Evolutionary conservation across 768 basidiomycete genomes (phyloP), one percentile per base, ranked within the genome.

Genomic region (Kwoniella pini): DNA sequence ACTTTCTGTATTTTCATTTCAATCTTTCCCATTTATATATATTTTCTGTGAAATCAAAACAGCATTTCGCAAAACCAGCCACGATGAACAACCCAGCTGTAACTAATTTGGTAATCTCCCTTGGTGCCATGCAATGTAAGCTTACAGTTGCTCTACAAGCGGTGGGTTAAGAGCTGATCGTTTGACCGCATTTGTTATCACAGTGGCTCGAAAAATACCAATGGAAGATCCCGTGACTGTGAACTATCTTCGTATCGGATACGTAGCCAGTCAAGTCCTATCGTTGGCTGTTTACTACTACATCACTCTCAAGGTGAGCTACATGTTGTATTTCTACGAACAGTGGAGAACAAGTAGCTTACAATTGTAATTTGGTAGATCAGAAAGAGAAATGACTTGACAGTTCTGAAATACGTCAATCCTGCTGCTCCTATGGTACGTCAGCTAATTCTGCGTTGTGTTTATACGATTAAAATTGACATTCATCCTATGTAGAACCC

Each of bases 321-420:
- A 31, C 13, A 2, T n/a, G n/a, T 33, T 39, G 15, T 19, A 40
- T 27, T 27, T n/a, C 27, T 36, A n/a, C n/a, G 39, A 44, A 26
- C n/a, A 17, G 2, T 19, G 17, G 24, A n/a, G 30, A 13, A 27
- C 26, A 30, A 51, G 62, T 42, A 38, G 36, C 45, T 46, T 2
- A 17, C 31, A 42, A 17, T 45, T 24, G 39, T 27, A 24, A n/a
- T 46, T n/a, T n/a, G n/a, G 19, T 65, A 96, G 91, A 86, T 97
- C 80, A 94, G 90, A 83, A 80, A 84, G 72, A 94, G 93, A 85
- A 98, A 98, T 72, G 95, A 99, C 81, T 85, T 88, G 78, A 91
- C 91, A 1, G 90, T 95, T 26, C 82, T 99, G 71, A 99, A 96
- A 85, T 99, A 95, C 80, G 91, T 94, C 44, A 91, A 95, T 70